A percentile compares a stretch with the other conserved stretches of the same genome.
Conservation (phyloP, 768 basidiomycete genomes). For the Tricholoma flavovirens region DNA sequence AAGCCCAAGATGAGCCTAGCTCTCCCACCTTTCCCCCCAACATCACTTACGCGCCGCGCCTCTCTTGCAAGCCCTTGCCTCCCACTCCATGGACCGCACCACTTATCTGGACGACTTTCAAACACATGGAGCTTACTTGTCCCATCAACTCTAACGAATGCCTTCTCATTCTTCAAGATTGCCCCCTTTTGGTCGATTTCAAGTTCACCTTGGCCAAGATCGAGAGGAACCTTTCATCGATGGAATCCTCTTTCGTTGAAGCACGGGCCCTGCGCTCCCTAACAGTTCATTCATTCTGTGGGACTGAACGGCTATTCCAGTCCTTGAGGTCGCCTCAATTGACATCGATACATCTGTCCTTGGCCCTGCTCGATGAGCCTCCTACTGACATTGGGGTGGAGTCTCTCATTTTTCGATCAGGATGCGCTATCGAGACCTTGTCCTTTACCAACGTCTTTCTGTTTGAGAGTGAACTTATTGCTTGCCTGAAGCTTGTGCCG, state of each 20-base stretch:
- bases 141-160: neutral
- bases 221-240: neutral
- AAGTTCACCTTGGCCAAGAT: neutral
- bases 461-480: neutral
- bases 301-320: neutral
- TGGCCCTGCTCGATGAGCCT: neutral
- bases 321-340: neutral
- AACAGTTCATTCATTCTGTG: neutral
- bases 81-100: neutral
- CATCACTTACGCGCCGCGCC: neutral
- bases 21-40: neutral
- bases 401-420: neutral
- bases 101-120: neutral
- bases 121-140: neutral
- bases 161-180: neutral
- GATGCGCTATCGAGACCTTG: neutral
- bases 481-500: neutral
- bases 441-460: neutral
- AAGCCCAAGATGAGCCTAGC: neutral
- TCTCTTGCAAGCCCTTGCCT: neutral
- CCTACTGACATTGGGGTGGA: neutral
- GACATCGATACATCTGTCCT: neutral
- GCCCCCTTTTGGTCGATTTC: neutral
- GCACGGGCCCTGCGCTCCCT: neutral
- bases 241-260: neutral